Evolutionary conservation across 2,329 filamentous ascomycete genomes (phyloP).

Genomic region (Monilinia fructicola): DNA sequence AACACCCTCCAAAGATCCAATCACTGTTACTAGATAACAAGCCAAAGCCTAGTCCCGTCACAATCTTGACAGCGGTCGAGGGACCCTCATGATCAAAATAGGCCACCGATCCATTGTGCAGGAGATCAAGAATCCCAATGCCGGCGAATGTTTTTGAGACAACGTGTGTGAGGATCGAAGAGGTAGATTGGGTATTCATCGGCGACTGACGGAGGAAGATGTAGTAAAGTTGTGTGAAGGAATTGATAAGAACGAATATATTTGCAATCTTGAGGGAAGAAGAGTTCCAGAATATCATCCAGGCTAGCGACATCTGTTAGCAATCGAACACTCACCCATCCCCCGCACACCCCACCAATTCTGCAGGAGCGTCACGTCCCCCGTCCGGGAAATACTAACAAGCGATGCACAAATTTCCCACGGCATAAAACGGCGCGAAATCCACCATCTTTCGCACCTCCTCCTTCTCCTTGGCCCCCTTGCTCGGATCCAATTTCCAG

Average conservation of each 20-base stretch:
- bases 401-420: slow-evolving; percentile 60
- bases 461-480: slow-evolving; percentile 41
- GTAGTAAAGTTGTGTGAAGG: slow-evolving; percentile 54
- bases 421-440: slow-evolving; percentile 54
- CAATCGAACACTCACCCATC: not conserved
- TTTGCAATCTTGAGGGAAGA: slow-evolving; percentile 51
- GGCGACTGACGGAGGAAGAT: slow-evolving; percentile 49
- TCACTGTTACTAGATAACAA: slow-evolving; percentile 51
- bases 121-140: slow-evolving; percentile 58
- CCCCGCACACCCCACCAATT: not conserved
- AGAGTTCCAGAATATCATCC: slow-evolving; percentile 64
- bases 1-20: slow-evolving; percentile 60
- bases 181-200: slow-evolving; percentile 51
- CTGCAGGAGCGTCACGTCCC: not conserved
- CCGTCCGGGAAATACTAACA: slow-evolving; percentile 42
- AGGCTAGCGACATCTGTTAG: slow-evolving; percentile 41
- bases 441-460: slow-evolving; percentile 52
- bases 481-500: slow-evolving; percentile 49
- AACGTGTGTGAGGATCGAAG: slow-evolving; percentile 56
- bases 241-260: slow-evolving; percentile 57
- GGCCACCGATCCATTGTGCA: slow-evolving; percentile 58
- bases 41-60: slow-evolving; percentile 55
- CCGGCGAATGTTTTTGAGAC: slow-evolving; percentile 60
- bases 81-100: slow-evolving; percentile 53
- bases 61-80: slow-evolving; percentile 48